A percentile compares a stretch with the other conserved stretches of the same genome.
Evolutionary conservation across 2,329 filamentous ascomycete species (phyloP).

Genomic region (Curvularia eragrostidis): DNA sequence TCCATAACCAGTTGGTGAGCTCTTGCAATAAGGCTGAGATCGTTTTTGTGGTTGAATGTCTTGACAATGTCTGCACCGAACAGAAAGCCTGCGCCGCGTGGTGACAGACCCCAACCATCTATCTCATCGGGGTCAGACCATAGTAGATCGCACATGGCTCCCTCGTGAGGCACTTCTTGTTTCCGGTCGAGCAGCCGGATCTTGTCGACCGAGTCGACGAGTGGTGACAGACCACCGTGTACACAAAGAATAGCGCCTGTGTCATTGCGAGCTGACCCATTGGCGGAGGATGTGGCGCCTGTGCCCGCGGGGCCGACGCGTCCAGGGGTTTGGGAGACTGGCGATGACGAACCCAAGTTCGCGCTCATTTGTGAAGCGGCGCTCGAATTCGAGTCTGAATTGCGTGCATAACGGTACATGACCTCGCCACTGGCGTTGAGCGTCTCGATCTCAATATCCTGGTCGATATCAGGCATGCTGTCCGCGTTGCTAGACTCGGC

Average conservation of each 20-base stretch:
- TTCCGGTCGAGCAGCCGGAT: slow-evolving; percentile 91
- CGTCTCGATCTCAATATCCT: slow-evolving; percentile 90
- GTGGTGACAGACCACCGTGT: slow-evolving; percentile 87
- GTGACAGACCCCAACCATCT: slow-evolving; percentile 93
- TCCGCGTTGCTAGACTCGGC: slow-evolving; percentile 59
- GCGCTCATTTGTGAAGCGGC: slow-evolving; percentile 41
- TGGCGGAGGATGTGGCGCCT: slow-evolving; percentile 74
- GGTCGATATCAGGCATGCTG: slow-evolving; percentile 61
- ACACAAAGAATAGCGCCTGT: slow-evolving; percentile 83
- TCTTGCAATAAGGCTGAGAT: slow-evolving; percentile 87
- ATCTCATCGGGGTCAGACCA: slow-evolving; percentile 99
- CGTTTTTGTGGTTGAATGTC: slow-evolving; percentile 90
- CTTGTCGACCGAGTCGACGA: slow-evolving; percentile 94
- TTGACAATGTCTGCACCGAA: slow-evolving; percentile 97
- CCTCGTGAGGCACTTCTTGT: slow-evolving; percentile 97
- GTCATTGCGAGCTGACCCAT: slow-evolving; percentile 61
- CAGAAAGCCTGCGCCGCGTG: slow-evolving; percentile 91
- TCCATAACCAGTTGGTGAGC: slow-evolving; percentile 99
- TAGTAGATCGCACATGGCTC: slow-evolving; percentile 96
- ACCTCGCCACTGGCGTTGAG: slow-evolving; percentile 83
- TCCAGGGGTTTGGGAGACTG: slow-evolving; percentile 51
- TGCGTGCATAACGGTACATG: slow-evolving; percentile 72
- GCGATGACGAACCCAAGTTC: slow-evolving; percentile 45
- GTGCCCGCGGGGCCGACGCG: slow-evolving; percentile 79
- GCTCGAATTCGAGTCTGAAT: slow-evolving; percentile 48